Conservation (phyloP, 768 basidiomycete species). For the Rhodotorula sphaerocarpa region DNA sequence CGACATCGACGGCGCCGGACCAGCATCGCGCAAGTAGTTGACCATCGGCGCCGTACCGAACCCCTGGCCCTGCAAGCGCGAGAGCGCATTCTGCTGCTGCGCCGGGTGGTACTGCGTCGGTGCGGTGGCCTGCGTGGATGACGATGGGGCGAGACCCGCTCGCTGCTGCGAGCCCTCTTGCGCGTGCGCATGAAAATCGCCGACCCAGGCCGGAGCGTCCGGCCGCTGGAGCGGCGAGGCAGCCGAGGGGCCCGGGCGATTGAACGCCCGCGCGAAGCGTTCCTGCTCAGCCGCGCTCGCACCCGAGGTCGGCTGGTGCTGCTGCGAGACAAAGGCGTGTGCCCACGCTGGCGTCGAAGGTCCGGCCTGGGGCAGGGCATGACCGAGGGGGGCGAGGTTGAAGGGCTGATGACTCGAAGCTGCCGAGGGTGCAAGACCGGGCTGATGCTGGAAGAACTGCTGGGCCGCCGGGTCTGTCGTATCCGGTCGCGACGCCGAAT, state of each 20-base stretch:
- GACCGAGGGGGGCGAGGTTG: conserved; percentile 29
- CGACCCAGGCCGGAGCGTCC: conserved; percentile 8
- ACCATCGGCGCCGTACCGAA: not conserved
- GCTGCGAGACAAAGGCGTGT: conserved; percentile 19
- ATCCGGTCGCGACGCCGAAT: not conserved
- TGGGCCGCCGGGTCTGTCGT: not conserved
- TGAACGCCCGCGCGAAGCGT: conserved; percentile 17
- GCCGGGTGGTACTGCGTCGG: too few species aligned
- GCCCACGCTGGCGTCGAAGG: conserved; percentile 30
- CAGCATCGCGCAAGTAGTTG: not conserved
- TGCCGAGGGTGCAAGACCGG: not conserved
- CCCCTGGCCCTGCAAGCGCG: conserved; percentile 18
- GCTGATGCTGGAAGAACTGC: conserved; percentile 18
- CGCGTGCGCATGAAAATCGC: conserved; percentile 11
- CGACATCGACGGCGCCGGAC: not conserved
- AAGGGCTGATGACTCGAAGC: conserved; percentile 13
- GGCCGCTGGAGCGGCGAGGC: too few species aligned
- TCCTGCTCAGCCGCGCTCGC: conserved; percentile 9
- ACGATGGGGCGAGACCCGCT: too few species aligned
- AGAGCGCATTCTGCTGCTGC: not conserved
- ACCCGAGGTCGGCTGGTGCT: not conserved
- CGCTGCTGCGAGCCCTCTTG: not conserved
- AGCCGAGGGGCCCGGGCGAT: too few species aligned
- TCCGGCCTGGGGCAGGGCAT: conserved; percentile 11
- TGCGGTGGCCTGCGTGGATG: too few species aligned